Evolutionary conservation across 495 filamentous ascomycete species (phyloP), one percentile per base, ranked within the genome.

Genomic region (Lepidopterella palustris): DNA sequence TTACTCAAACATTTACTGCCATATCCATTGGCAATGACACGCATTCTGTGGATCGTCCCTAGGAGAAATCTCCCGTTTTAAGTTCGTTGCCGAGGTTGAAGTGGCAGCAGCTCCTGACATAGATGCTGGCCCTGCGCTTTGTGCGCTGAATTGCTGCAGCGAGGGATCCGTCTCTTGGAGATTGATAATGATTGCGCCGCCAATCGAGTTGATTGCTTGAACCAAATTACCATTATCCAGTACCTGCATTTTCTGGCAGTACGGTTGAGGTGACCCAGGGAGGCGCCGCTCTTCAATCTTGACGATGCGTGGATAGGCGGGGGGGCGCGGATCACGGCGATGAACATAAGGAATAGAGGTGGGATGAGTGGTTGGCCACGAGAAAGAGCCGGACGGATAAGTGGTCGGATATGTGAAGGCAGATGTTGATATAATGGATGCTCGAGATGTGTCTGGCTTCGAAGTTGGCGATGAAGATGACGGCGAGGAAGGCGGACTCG

Each of bases 271-370:
- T 52, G 65, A 47, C 62, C 62, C 60, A 56, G 76, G 63, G 69
- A 83, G 61, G n/a, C 89, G 81, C 35, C 84, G 84, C 71, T 96
- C 91, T 68, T 89, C 83, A 29, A 95, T 77, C 71, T 95, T 93
- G 64, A 96, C 77, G 39, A 86, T 78, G 32, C 82, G 82, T 0
- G 89, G 87, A 67, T 87, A 95, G 15, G 77, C 66, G 28, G 50
- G 53, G 21, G 50, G 61, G 5, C 28, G 53, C 49, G 62, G n/a
- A 45, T 23, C 42, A 35, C 60, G 40, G 27, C 25, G 52, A 32
- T 58, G 48, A 25, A 48, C 40, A 10, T 10, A 42, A 45, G 32
- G 20, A 48, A 27, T 24, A 2, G 5, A 13, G 47, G 25, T 9
- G 2, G 6, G 24, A 13, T 27, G 8, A 15, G 47, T 18, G 6